Percentiles rank a stretch among this genome's conserved stretches.
These are phyloP conservation scores for Nakaseomyces bracarensis DNA, from an alignment of 1,139 yeast species.

Conservation along the genomic window DNA sequence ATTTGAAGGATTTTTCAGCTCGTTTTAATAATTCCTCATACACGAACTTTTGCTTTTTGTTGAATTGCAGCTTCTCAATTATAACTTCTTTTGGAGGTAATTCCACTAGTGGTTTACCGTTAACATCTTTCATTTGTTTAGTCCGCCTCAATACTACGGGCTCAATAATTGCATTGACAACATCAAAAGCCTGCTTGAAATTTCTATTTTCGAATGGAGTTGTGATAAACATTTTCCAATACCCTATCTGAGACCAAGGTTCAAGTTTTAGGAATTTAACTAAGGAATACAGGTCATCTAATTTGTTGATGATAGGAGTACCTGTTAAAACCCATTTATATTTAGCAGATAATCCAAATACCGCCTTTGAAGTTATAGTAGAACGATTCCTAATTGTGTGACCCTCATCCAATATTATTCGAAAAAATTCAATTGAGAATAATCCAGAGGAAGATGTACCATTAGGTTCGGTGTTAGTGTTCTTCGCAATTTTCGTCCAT, in stretches of 20 bases:
- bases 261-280: constrained; percentile 67
- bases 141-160: constrained; percentile 82
- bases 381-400: constrained; percentile 78
- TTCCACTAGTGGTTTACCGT: constrained; percentile 69
- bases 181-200: constrained; percentile 64
- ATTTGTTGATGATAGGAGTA: constrained; percentile 82
- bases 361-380: constrained; percentile 75
- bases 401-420: constrained; percentile 86
- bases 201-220: constrained; percentile 72
- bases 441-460: constrained; percentile 40
- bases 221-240: constrained; percentile 86
- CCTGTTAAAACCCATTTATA: constrained; percentile 89
- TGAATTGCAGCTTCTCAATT: constrained; percentile 59
- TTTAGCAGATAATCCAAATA: constrained; percentile 53
- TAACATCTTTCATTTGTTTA: constrained; percentile 65
- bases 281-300: constrained; percentile 79
- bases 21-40: constrained; percentile 63
- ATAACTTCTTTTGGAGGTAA: constrained; percentile 70
- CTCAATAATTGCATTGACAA: constrained; percentile 75
- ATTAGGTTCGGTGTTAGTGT: constrained; percentile 8
- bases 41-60: constrained; percentile 54
- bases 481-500: constrained; percentile 34
- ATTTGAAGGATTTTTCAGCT: constrained; percentile 61
- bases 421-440: constrained; percentile 64
- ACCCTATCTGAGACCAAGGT: constrained; percentile 83